Evolutionary conservation across 139 green algal genomes (phyloP).

Genomic region (Edaphochlamys debaryana): DNA sequence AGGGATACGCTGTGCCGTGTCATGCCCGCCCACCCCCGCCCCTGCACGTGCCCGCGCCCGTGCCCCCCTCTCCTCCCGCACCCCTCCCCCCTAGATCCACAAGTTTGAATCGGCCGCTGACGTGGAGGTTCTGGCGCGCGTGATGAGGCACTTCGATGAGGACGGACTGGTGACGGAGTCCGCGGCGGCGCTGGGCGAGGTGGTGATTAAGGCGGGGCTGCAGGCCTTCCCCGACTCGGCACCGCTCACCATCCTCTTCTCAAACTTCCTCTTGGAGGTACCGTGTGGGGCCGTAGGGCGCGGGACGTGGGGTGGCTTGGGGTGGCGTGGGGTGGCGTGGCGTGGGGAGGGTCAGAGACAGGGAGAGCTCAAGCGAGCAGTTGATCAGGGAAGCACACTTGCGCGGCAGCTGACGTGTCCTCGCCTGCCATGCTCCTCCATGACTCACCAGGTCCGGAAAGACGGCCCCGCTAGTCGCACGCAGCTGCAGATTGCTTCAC

Average conservation of each 20-base stretch:
- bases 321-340: too few relatives aligned
- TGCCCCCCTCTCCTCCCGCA: neutral
- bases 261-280: neutral
- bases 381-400: too few relatives aligned
- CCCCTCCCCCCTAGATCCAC: neutral
- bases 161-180: neutral
- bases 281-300: too few relatives aligned
- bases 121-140: slow-evolving; percentile 25
- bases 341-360: too few relatives aligned
- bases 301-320: too few relatives aligned
- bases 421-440: too few relatives aligned
- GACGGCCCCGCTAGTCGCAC: neutral
- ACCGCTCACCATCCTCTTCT: slow-evolving; percentile 20
- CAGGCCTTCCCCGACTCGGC: slow-evolving; percentile 38
- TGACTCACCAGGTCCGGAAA: neutral
- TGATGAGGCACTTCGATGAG: neutral
- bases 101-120: slow-evolving; percentile 31
- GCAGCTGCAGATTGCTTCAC: neutral
- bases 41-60: neutral
- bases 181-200: slow-evolving; percentile 18
- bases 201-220: slow-evolving; percentile 38
- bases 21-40: too few relatives aligned
- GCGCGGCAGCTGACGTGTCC: too few relatives aligned
- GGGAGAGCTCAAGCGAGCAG: too few relatives aligned
- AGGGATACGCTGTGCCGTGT: neutral